Conservation (phyloP, 2,329 filamentous ascomycete genomes). For the Neophaeococcomyces mojaviensis region DNA sequence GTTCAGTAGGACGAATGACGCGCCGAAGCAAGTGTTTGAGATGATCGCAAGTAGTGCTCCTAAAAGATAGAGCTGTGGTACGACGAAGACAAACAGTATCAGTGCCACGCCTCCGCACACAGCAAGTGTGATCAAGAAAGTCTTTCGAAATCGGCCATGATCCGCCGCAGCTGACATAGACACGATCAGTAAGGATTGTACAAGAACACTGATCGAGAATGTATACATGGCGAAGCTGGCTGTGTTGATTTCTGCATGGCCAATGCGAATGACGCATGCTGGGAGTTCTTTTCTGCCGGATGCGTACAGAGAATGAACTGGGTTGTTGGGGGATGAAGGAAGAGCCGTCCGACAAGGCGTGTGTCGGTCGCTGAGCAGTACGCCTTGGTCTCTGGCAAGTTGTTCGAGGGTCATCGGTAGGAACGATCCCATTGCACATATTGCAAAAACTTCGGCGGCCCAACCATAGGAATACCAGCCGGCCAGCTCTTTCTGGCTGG, state of each 20-base stretch:
- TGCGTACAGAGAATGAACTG: constrained; percentile 14
- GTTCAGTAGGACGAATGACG: constrained; percentile 90
- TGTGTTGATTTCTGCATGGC: constrained; percentile 85
- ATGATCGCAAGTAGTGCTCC: constrained; percentile 79
- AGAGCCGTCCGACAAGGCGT: constrained; percentile 66
- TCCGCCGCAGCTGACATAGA: constrained; percentile 95
- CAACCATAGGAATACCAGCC: constrained; percentile 97
- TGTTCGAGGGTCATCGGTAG: constrained; percentile 94
- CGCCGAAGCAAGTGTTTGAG: constrained; percentile 88
- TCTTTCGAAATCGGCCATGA: constrained; percentile 86
- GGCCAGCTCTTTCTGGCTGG: constrained; percentile 75
- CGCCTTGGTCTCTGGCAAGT: constrained; percentile 83
- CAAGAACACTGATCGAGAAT: constrained; percentile 81
- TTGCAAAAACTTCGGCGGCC: constrained; percentile 91
- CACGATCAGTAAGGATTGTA: constrained; percentile 85
- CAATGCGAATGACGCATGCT: constrained; percentile 67
- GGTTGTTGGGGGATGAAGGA: constrained; percentile 22
- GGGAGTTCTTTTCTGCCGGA: constrained; percentile 16
- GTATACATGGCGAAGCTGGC: constrained; percentile 98
- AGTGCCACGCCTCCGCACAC: constrained; percentile 72
- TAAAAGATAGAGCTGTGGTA: constrained; percentile 67
- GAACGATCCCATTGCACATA: constrained; percentile 84
- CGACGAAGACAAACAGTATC: constrained; percentile 79
- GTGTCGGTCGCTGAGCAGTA: constrained; percentile 68
- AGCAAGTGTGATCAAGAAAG: constrained; percentile 75